Percentiles rank a stretch among this genome's conserved stretches.
These are phyloP conservation scores for Arctium minus DNA, from an alignment of 129 eudicot species.

Conservation along the genomic window DNA sequence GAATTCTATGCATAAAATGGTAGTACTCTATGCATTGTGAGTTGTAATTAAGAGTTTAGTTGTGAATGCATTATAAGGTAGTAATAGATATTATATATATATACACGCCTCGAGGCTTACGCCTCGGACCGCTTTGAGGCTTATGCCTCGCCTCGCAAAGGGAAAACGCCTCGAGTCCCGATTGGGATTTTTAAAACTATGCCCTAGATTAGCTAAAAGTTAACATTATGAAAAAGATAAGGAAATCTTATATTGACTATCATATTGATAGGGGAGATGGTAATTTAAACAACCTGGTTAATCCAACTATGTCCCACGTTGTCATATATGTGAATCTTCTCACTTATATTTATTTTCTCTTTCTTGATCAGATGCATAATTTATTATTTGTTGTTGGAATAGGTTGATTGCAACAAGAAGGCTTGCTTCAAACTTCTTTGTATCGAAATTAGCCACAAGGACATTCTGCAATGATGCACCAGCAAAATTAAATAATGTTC, in stretches of 20 bases:
- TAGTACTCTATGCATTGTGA: too few species aligned
- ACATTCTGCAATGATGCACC: conserved; percentile 43
- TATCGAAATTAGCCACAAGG: conserved; percentile 29
- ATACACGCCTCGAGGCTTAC: too few species aligned
- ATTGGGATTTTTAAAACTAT: too few species aligned
- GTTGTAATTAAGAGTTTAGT: too few species aligned
- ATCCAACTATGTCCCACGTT: not conserved
- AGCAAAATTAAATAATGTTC: conserved; percentile 21
- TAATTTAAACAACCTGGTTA: not conserved
- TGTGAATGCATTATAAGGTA: too few species aligned
- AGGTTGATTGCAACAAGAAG: conserved; percentile 48
- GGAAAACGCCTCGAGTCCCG: too few species aligned
- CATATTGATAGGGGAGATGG: not conserved
- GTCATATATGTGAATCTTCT: not conserved
- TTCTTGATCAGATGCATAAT: not conserved
- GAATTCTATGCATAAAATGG: too few species aligned
- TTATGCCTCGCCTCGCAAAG: too few species aligned
- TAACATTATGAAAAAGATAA: not conserved
- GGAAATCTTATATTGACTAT: not conserved
- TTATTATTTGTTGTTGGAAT: not conserved
- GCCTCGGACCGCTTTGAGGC: too few species aligned
- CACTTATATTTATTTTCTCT: not conserved
- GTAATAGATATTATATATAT: too few species aligned
- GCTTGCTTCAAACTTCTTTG: conserved; percentile 22
- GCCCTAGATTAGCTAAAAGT: not conserved